Conservation (phyloP, 306 rosid genomes). For the Vigna mungo region DNA sequence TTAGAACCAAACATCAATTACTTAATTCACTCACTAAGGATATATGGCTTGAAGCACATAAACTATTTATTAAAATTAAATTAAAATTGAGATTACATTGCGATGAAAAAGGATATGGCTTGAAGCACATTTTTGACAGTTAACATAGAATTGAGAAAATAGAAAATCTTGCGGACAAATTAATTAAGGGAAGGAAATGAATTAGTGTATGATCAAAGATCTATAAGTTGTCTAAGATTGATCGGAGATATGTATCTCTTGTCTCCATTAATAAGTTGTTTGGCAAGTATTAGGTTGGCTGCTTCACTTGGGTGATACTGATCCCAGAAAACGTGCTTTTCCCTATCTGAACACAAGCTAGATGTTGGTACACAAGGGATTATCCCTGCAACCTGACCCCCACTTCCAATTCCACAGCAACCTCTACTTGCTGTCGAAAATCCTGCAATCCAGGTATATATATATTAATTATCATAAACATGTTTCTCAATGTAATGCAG, state of each 20-base stretch:
- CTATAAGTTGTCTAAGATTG: slow-evolving; percentile 72
- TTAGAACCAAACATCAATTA: too few species aligned
- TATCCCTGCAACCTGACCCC: slow-evolving; percentile 80
- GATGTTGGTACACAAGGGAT: slow-evolving; percentile 86
- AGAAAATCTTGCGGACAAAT: too few species aligned
- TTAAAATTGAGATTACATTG: too few species aligned
- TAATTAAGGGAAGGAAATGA: background rate
- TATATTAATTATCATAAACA: too few species aligned
- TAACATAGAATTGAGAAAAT: too few species aligned
- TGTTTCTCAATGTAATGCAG: too few species aligned
- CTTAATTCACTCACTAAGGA: too few species aligned
- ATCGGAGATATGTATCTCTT: slow-evolving; percentile 56
- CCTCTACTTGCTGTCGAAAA: slow-evolving; percentile 67
- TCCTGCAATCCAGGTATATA: slow-evolving; percentile 48
- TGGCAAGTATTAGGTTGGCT: slow-evolving; percentile 71
- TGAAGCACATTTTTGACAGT: background rate
- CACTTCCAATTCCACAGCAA: slow-evolving; percentile 79
- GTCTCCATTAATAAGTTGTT: slow-evolving; percentile 69
- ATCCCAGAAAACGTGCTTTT: slow-evolving; percentile 78
- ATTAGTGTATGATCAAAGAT: slow-evolving; percentile 34
- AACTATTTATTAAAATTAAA: background rate
- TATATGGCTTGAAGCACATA: too few species aligned
- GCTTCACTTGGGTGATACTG: slow-evolving; percentile 89
- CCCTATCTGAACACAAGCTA: slow-evolving; percentile 65
- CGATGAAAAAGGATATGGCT: background rate